phyloP scores from a whole-genome alignment of 2,329 filamentous ascomycete species.

The Epichloe elymi region DNA sequence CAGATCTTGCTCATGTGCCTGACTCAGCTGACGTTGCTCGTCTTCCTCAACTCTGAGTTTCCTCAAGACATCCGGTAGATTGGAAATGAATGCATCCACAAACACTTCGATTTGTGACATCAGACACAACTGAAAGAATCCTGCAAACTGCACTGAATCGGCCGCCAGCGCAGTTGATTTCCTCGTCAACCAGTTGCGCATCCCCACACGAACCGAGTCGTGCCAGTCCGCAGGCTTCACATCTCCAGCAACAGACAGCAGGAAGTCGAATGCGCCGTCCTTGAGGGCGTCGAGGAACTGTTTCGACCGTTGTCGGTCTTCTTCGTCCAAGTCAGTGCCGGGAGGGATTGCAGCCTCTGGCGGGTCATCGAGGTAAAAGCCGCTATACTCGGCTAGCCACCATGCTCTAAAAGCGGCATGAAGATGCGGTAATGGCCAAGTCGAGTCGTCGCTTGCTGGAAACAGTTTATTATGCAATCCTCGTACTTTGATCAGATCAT shows the following conservation, averaged over 20 bases:
- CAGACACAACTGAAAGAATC: conserved; percentile 57
- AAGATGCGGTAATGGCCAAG: conserved; percentile 62
- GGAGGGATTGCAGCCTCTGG: conserved; percentile 41
- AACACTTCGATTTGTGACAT: conserved; percentile 79
- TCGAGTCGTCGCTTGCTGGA: conserved; percentile 49
- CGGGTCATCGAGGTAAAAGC: conserved; percentile 68
- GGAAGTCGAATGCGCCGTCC: conserved; percentile 84
- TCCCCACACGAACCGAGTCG: conserved; percentile 69
- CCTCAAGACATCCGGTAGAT: conserved; percentile 84
- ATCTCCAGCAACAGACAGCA: conserved; percentile 73
- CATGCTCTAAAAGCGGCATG: conserved; percentile 67
- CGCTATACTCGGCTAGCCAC: conserved; percentile 91
- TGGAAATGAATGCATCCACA: conserved; percentile 84
- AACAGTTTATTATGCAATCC: conserved; percentile 57
- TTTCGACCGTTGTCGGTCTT: conserved; percentile 58
- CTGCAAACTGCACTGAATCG: conserved; percentile 56
- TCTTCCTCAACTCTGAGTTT: conserved; percentile 82
- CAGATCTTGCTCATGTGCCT: conserved; percentile 51
- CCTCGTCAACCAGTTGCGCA: conserved; percentile 71
- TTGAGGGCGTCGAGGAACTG: conserved; percentile 66
- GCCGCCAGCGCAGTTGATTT: conserved; percentile 58
- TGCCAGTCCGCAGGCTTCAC: conserved; percentile 73
- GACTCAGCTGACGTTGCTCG: conserved; percentile 60
- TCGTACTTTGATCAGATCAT: conserved; percentile 54
- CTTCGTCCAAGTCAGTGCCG: conserved; percentile 51